Conservation (phyloP, 1,284 basidiomycete species). For the Trichosporon asahii region DNA sequence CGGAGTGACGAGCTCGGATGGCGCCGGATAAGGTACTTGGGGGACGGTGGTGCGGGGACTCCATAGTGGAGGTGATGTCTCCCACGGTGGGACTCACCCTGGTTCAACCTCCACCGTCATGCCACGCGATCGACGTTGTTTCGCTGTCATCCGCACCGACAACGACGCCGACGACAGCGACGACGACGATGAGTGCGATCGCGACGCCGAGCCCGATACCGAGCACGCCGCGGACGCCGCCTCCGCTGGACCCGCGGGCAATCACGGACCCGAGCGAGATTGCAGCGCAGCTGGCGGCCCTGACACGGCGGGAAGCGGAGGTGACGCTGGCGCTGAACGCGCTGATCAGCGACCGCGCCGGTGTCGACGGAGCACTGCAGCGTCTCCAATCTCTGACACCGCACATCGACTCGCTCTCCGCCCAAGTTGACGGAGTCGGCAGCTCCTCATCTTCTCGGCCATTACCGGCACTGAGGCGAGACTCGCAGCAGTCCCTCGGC, state of each 20-base stretch:
- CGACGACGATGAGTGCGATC: slow-evolving; percentile 4
- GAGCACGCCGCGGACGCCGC: slow-evolving; percentile 20
- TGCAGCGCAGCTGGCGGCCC: slow-evolving; percentile 53
- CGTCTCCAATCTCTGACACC: slow-evolving; percentile 65
- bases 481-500: not conserved
- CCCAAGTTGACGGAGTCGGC: slow-evolving; percentile 58
- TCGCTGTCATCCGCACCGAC: not conserved
- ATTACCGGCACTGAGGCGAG: not conserved
- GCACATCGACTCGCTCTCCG: slow-evolving; percentile 61
- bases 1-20: not conserved
- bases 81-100: not conserved
- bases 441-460: slow-evolving; percentile 4
- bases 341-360: slow-evolving; percentile 66
- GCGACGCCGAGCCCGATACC: slow-evolving; percentile 15
- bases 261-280: slow-evolving; percentile 45
- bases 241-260: slow-evolving; percentile 34
- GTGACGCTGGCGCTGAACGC: slow-evolving; percentile 72
- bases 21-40: not conserved
- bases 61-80: not conserved
- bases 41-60: not conserved
- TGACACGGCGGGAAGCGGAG: slow-evolving; percentile 72
- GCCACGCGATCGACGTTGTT: slow-evolving; percentile 1
- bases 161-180: not conserved
- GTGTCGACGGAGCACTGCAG: slow-evolving; percentile 63
- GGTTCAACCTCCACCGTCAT: not conserved